These are phyloP conservation scores for Schoenoplectus triqueter DNA, from an alignment of 202 grass and related monocot genomes.

Conservation along the genomic window DNA sequence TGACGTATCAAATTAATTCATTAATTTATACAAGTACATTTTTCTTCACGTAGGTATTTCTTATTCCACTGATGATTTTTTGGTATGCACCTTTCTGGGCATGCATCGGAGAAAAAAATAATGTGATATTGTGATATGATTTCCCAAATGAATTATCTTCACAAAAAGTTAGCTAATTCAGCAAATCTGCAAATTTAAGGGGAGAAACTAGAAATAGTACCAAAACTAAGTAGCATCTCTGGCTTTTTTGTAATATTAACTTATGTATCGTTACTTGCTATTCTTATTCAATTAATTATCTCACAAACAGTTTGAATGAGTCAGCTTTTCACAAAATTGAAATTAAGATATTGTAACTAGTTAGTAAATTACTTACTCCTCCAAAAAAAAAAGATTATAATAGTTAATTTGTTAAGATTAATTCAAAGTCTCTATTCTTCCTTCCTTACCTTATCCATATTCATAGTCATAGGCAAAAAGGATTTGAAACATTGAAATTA, in stretches of 20 bases:
- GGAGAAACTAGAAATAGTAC: background rate
- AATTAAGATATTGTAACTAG: background rate
- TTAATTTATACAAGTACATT: background rate
- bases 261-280: too few species aligned
- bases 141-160: too few species aligned
- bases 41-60: background rate
- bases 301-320: background rate
- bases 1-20: background rate
- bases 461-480: background rate
- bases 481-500: background rate
- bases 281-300: background rate
- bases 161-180: background rate
- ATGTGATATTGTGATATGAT: background rate
- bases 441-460: background rate
- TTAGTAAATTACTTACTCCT: background rate
- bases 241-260: too few species aligned
- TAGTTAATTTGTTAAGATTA: background rate
- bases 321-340: background rate
- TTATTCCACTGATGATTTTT: background rate
- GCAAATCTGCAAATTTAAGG: background rate
- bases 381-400: background rate
- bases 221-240: background rate
- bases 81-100: background rate
- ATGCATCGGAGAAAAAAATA: background rate
- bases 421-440: conserved; percentile 25